Evolutionary conservation across 768 basidiomycete species (phyloP), one percentile per base, ranked within the genome.

Genomic region (Boletus reticulatus): DNA sequence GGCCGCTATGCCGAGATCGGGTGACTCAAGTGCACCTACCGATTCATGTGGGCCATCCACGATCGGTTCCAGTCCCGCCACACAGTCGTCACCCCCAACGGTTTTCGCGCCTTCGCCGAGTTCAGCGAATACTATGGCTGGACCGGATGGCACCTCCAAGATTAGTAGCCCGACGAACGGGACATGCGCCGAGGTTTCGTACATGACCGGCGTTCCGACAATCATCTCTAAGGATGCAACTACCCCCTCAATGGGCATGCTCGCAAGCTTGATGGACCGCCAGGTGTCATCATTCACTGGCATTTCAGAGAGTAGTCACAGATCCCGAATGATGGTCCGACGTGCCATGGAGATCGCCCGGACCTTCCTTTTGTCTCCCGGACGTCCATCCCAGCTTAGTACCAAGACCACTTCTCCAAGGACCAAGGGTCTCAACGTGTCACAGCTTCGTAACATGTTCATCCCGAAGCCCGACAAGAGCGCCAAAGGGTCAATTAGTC

Each of bases 401-500:
- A 2, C 13, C 17, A 13, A 31, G 17, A 31, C 13, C 0, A 8
- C 17, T 29, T 4, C 20, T 1, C 16, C 19, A 2, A 50, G 6
- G 53, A 10, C 17, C 1, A 11, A 6, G 7, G 32, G 48, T 2
- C 41, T 34, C 5, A n/a, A 46, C 9, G 31, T 16, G n/a, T 45
- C 50, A 2, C 52, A 24, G 17, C 38, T 58, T 17, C 54, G 48
- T 1, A 53, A 46, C 22, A 0, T 52, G 19, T 59, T 55, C 22
- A 17, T 48, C 3, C 52, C 65, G 4, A n/a, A 50, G 19, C 59
- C 57, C 13, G 55, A 52, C 16, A 29, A 48, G 31, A 31, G 37
- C 1, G n/a, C 11, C 13, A 52, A 54, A 20, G 39, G 10, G 3
- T 50, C 45, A 14, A 56, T 7, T 32, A 51, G 58, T 34, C 22